Base-by-base conservation (phyloP, 2,329 filamentous ascomycete genomes). In the Ascochyta viciae-villosae region DNA sequence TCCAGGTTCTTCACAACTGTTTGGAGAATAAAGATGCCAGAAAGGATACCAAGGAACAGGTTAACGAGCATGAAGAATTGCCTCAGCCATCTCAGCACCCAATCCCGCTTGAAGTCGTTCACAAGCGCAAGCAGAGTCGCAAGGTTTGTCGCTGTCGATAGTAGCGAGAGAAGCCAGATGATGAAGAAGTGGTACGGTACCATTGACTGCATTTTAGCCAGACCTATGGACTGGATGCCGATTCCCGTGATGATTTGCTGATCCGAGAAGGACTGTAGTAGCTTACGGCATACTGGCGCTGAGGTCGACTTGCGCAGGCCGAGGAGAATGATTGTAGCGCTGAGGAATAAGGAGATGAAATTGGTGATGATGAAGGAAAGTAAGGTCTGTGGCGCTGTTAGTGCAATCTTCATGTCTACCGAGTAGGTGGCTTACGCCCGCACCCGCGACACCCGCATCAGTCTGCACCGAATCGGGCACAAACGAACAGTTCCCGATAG, bases 171-270 rank as follows among this genome's bases (percentile, higher is more conserved):
- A 77, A 89, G 87, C 87, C 87, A 89, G 61, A 89, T 83, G 50
- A 89, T 81, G 76, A 89, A 89, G 77, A 89, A 89, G 74, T 90
- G 87, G 69, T 90, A 90, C 0, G 86, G 82, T 0, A 87, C 81
- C 70, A 89, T 82, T 5, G 78, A 77, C 41, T 81, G 74, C 67
- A 84, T 82, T 66, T 86, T 85, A 4, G 83, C 83, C 1, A 90
- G 80, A 0, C 84, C 87, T 23, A 89, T 80, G 53, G 79, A 80
- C 70, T 89, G 87, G 53, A 90, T 84, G n/a, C 84, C 86, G 68
- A 89, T 89, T 37, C 87, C 87, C 16, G 86, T 87, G 50, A 89
- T 77, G 71, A 89, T 86, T 72, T 89, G 87, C 68, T 89, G 87
- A 73, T 90, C 87, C 16, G 83, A 86, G 75, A 88, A 86, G 58